Evolutionary conservation across 2,329 filamentous ascomycete genomes (phyloP), one percentile per base, ranked within the genome.

Genomic region (Esteya vermicola): DNA sequence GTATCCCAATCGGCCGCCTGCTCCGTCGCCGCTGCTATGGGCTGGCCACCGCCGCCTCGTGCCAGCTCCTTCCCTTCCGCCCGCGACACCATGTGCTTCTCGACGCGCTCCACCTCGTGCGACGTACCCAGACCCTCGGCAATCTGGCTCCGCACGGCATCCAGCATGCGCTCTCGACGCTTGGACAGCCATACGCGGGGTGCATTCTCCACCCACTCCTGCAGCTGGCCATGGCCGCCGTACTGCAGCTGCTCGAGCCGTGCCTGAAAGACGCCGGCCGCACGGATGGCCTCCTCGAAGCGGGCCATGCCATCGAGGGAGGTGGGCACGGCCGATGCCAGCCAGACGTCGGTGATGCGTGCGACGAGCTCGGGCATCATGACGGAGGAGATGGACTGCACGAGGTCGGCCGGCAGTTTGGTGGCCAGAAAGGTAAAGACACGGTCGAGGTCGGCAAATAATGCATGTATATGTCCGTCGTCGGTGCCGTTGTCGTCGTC

Each of bases 121-220:
- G 78, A 69, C 21, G 67, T 59, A 9, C 78, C 78, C 30, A 89
- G 69, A 1, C 59, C 83, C 38, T 64, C 62, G 4, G 76, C 68
- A 3, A 95, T 67, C 34, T 80, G 72, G 18, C 61, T 70, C 20
- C 91, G 75, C 12, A 93, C 76, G 26, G 72, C 70, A 45, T 88
- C 80, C 20, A 98, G 68, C 0, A 85, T 78, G 26, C 71, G 76
- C 51, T 93, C 86, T 51, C 83, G 77, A 48, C 86, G 81, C 54
- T 85, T 89, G 3, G 74, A 74, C 13, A 96, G 69, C 91, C 91
- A 98, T 21, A 85, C 78, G 42, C 76, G 75, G 0, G 86, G 83
- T 1, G 85, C 81, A 45, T 80, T 78, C 31, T 78, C 73, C 0
- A 85, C 78, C 89, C 91, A 98, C 20, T 84, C 75, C 33, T 73